Base-by-base conservation (phyloP, 805 yeast genomes). In the Nakazawaea ishiwadae region DNA sequence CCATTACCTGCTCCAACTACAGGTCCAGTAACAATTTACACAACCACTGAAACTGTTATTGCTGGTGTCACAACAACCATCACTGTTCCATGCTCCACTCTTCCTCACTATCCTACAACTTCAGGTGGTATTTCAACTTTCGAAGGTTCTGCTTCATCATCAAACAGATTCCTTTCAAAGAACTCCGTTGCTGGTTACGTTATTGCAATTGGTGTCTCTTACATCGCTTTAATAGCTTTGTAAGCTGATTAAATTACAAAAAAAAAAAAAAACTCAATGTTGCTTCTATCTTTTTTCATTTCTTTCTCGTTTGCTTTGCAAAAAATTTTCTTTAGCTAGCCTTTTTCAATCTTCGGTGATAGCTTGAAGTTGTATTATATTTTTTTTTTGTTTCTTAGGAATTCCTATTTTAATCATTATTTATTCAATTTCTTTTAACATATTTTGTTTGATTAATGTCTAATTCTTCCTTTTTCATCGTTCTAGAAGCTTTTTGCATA, bases 61-160 rank as follows among this genome's bases (percentile, higher is more conserved):
- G 44, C 29, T n/a, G 39, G 63, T 49, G 58, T 76, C 71, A 46
- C 58, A 55, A 32, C 36, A 12, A 41, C 44, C 5, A 31, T 41
- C 36, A 41, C 44, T 10, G 44, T 35, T 18, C 44, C 44, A 35
- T 41, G 44, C 33, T 23, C 33, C 6, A 39, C 43, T 29, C 33
- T 24, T 12, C 2, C 33, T 18, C 26, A 12, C 4, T 32, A 24
- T n/a, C 37, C 42, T 26, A 5, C 14, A 24, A 15, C 10, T 30
- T 31, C 42, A n/a, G 36, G 24, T 16, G 37, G 26, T 31, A 31
- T 42, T 18, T 37, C 44, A 8, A 37, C 36, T 9, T 43, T 23
- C 32, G 44, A 31, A 16, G 47, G 41, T 23, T 39, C 37, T 17
- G 43, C 45, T 12, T 30, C 44, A 7, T 32, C 35, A 26, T 28